phyloP scores from a whole-genome alignment of 345 rosid genomes.

The Acer negundo region DNA sequence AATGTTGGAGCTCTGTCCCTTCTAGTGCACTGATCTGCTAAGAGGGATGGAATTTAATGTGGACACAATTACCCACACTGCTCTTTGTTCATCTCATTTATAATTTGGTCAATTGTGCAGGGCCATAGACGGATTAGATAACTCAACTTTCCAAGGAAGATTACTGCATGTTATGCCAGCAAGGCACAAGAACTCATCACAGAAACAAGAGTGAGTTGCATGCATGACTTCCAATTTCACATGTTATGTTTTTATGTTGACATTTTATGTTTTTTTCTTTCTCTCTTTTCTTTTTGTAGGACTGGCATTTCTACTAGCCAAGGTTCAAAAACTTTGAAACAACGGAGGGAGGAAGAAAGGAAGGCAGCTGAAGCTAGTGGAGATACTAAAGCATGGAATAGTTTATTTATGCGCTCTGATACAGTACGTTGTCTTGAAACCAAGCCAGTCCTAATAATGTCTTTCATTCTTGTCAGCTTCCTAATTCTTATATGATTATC shows the following conservation, averaged over 20 bases:
- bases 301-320: conserved; percentile 28
- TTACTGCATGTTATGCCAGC: conserved; percentile 87
- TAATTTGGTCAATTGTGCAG: conserved; percentile 45
- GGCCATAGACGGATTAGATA: conserved; percentile 77
- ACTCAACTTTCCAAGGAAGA: conserved; percentile 85
- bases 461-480: neutral
- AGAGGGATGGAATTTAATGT: too few relatives aligned
- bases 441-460: neutral
- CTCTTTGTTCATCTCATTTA: conserved; percentile 5
- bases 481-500: neutral
- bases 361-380: conserved; percentile 93
- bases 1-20: too few relatives aligned
- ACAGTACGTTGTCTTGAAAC: conserved; percentile 50
- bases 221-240: conserved; percentile 11
- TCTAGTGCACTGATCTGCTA: too few relatives aligned
- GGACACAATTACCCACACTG: neutral
- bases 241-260: neutral
- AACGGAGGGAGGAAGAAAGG: conserved; percentile 72
- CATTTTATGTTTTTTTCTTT: neutral
- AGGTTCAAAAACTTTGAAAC: conserved; percentile 69
- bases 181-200: conserved; percentile 45
- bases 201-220: conserved; percentile 57
- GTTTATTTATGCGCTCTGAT: conserved; percentile 88
- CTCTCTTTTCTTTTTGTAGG: conserved; percentile 29
- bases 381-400: conserved; percentile 90